Evolutionary conservation across 2,329 filamentous ascomycete genomes (phyloP).

Genomic region (Verruconis gallopava): DNA sequence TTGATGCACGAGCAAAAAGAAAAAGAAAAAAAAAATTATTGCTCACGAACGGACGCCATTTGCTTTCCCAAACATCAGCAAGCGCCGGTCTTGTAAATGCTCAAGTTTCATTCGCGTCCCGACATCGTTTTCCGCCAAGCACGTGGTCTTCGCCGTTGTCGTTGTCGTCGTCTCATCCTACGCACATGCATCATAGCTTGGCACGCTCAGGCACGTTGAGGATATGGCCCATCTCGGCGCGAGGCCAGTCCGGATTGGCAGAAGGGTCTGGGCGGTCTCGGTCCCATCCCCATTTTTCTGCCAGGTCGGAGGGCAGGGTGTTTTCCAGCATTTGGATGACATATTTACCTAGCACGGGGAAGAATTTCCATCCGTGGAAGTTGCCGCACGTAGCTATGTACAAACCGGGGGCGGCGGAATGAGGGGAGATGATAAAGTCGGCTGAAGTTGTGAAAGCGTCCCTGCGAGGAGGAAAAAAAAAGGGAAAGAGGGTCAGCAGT

Average conservation of each 20-base stretch:
- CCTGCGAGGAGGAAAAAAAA: no score
- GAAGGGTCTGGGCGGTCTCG: constrained; percentile 39
- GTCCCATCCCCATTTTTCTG: constrained; percentile 45
- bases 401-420: constrained; percentile 27
- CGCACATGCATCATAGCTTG: neutral
- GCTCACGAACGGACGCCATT: no score
- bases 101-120: no score
- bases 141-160: no score
- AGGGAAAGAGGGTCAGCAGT: neutral
- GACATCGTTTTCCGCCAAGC: no score
- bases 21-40: no score
- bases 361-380: constrained; percentile 27
- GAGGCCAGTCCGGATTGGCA: neutral
- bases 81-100: no score
- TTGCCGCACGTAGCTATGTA: constrained; percentile 35
- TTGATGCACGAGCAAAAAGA: no score
- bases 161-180: no score
- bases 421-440: constrained; percentile 37
- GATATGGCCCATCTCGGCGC: neutral
- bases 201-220: neutral
- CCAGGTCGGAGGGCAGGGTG: constrained; percentile 30
- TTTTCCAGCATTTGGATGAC: constrained; percentile 23
- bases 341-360: constrained; percentile 24
- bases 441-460: constrained; percentile 50
- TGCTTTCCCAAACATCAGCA: no score